Evolutionary conservation across 73 alveolate species (phyloP).

Genomic region (Symbiodinium pilosum): DNA sequence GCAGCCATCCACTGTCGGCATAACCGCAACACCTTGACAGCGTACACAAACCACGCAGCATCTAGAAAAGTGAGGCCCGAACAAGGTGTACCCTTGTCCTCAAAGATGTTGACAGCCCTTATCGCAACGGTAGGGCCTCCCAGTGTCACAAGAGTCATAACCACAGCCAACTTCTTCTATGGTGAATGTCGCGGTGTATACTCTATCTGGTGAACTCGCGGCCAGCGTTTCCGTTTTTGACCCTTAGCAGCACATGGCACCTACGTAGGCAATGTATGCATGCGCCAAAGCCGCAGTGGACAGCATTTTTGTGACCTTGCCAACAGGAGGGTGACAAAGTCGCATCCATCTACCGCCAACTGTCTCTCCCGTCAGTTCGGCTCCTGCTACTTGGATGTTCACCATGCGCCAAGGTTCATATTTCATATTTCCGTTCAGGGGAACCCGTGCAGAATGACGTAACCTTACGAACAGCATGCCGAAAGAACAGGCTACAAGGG

Average conservation of each 20-base stretch:
- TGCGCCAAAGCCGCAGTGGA: neutral
- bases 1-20: too few species aligned
- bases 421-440: too few species aligned
- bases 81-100: too few species aligned
- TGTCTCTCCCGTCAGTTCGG: constrained; percentile 25
- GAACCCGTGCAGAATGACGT: too few species aligned
- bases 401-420: too few species aligned
- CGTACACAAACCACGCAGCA: too few species aligned
- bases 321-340: constrained; percentile 36
- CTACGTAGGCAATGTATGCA: neutral
- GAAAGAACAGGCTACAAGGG: neutral
- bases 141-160: too few species aligned
- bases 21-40: too few species aligned
- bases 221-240: constrained; percentile 6
- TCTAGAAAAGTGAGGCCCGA: too few species aligned
- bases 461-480: neutral
- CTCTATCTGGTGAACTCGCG: constrained; percentile 31
- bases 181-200: constrained; percentile 18
- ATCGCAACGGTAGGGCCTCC: too few species aligned
- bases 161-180: too few species aligned
- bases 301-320: neutral
- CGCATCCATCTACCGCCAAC: neutral
- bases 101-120: too few species aligned
- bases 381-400: neutral
- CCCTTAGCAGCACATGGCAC: neutral